These are phyloP conservation scores for Chiua sp. DNA, from an alignment of 1,284 basidiomycete species.

Conservation along the genomic window DNA sequence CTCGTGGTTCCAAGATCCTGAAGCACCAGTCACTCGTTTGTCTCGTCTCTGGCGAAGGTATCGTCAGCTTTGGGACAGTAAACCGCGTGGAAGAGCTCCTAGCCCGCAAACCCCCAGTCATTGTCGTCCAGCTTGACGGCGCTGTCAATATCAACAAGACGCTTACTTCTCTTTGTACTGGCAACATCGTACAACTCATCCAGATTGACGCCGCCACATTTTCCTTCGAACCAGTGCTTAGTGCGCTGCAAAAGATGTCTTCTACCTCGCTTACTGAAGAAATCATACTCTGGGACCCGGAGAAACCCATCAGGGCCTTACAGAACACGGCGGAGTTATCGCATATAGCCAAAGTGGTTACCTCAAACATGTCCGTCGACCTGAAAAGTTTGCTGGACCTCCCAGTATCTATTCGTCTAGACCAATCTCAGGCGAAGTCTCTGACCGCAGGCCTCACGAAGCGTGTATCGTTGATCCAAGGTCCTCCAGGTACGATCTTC, in stretches of 20 bases:
- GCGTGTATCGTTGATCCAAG: constrained; percentile 63
- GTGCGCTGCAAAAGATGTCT: constrained; percentile 51
- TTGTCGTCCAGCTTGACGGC: constrained; percentile 58
- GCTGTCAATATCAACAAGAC: constrained; percentile 42
- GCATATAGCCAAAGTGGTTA: constrained; percentile 42
- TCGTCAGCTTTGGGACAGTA: constrained; percentile 58
- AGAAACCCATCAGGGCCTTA: constrained; percentile 17
- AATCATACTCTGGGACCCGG: constrained; percentile 56
- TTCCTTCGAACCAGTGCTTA: constrained; percentile 63
- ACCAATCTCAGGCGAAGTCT: constrained; percentile 54
- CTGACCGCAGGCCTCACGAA: constrained; percentile 59
- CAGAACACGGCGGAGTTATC: constrained; percentile 6
- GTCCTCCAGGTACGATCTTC: constrained; percentile 70
- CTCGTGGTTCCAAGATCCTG: constrained; percentile 43
- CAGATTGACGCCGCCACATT: constrained; percentile 66
- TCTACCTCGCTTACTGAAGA: constrained; percentile 52
- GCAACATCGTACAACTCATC: constrained; percentile 49
- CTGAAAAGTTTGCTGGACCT: constrained; percentile 45
- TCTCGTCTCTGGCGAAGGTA: constrained; percentile 51
- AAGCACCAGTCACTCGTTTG: constrained; percentile 58
- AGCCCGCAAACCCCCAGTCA: constrained; percentile 48
- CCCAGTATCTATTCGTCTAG: constrained; percentile 49
- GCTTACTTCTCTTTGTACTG: constrained; percentile 45
- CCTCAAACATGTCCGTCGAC: constrained; percentile 42
- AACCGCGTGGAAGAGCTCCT: constrained; percentile 58